Percentiles rank a stretch among this genome's conserved stretches.
phyloP scores from a whole-genome alignment of 164 flowering plant species.

The Tetracentron sinense region DNA sequence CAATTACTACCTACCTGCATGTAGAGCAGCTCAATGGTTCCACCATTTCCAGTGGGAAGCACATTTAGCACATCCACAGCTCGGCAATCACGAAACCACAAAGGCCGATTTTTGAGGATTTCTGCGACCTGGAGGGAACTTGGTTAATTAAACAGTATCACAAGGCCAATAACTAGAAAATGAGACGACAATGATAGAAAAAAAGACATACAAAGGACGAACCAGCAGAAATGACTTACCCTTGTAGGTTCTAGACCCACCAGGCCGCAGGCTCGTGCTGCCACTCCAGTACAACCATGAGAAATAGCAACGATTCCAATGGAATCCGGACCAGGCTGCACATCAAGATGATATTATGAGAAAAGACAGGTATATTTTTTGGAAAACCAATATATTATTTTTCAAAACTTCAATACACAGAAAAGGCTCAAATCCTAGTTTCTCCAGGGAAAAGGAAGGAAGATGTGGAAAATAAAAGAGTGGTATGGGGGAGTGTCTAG shows the following conservation, averaged over 20 bases:
- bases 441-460: no score
- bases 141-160: no score
- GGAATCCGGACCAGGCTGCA: slow-evolving; percentile 96
- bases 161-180: no score
- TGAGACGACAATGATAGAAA: background rate
- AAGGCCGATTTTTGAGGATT: slow-evolving; percentile 76
- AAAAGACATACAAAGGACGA: background rate
- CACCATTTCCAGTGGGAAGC: slow-evolving; percentile 64
- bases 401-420: no score
- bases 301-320: slow-evolving; percentile 87
- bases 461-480: no score
- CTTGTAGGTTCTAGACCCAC: slow-evolving; percentile 73
- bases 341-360: background rate
- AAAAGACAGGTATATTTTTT: no score
- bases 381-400: no score
- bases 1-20: slow-evolving; percentile 57
- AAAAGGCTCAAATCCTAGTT: no score
- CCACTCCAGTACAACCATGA: slow-evolving; percentile 75
- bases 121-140: slow-evolving; percentile 59
- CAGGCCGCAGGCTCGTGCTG: slow-evolving; percentile 80
- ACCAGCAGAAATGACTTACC: slow-evolving; percentile 22
- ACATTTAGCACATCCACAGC: slow-evolving; percentile 57
- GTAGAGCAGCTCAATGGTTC: slow-evolving; percentile 67
- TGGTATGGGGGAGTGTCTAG: no score
- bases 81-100: slow-evolving; percentile 79